Percentiles rank a stretch among this genome's conserved stretches.
Conservation (phyloP, 129 eudicot species). For the Flaveria brownii region DNA sequence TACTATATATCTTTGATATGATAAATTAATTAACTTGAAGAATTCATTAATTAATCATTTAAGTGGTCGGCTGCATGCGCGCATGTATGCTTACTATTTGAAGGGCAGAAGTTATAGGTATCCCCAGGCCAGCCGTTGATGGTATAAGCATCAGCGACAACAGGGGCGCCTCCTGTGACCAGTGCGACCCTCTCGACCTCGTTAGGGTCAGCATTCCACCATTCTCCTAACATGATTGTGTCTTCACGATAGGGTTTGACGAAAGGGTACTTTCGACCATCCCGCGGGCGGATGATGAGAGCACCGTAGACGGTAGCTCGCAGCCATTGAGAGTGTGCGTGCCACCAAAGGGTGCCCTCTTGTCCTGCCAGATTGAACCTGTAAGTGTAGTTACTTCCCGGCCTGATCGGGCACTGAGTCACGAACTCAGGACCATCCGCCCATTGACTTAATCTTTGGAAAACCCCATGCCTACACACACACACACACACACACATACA, state of each 20-base stretch:
- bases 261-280: conserved; percentile 57
- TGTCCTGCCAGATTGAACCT: conserved; percentile 53
- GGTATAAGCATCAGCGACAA: conserved; percentile 53
- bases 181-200: conserved; percentile 52
- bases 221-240: conserved; percentile 70
- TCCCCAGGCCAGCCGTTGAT: conserved; percentile 78
- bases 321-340: conserved; percentile 68
- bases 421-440: conserved; percentile 66
- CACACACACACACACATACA: not conserved
- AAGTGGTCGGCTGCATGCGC: no score
- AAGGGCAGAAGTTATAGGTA: conserved; percentile 49
- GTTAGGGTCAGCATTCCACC: conserved; percentile 81
- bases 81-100: conserved; percentile 30
- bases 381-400: conserved; percentile 69
- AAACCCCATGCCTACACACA: conserved; percentile 61
- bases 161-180: conserved; percentile 52
- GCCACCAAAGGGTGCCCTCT: conserved; percentile 95
- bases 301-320: conserved; percentile 88
- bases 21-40: not conserved
- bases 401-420: conserved; percentile 75
- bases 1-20: no score
- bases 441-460: conserved; percentile 63
- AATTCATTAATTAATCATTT: no score
- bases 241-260: conserved; percentile 56
- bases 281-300: conserved; percentile 61